Base-by-base conservation (phyloP, 208 protist genomes). In the Leishmania turanica region DNA sequence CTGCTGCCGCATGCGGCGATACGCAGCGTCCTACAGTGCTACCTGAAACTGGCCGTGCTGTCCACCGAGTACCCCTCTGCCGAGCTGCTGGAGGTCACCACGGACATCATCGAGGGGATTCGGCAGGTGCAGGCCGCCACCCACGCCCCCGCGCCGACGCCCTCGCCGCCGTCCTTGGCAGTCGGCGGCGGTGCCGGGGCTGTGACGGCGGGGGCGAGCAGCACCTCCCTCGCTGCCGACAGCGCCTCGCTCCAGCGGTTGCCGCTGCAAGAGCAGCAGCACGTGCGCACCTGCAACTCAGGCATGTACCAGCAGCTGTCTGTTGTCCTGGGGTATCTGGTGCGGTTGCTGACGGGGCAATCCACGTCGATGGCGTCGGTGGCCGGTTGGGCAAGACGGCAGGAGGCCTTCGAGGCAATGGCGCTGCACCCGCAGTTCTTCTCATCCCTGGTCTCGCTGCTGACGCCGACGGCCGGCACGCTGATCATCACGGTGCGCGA, bases 271-370 rank as follows among this genome's bases (percentile, higher is more conserved):
- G 94, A 93, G 84, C 94, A 96, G 78, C 94, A 96, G 79, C 92
- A 95, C 83, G 88, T 95, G 24, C 91, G 91, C 60, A 91, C 85
- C 62, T 97, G 92, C 86, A 90, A 91, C 72, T 87, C 88, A 1
- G 91, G 90, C 68, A 97, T 97, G 94, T 95, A 96, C 83, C 90
- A 96, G 80, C 92, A 97, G 82, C 92, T 96, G 62, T 85, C 91
- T 24, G 76, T 87, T 40, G 91, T 94, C 34, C 87, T 97, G 24
- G 77, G 84, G 45, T 84, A 89, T 85, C 93, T 93, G 84, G 78
- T 96, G 75, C 86, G 83, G 68, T 85, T 80, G 45, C 75, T 94
- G 42, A 84, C 85, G n/a, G 75, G 84, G 19, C 71, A 78, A 58
- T 21, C 81, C 5, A 47, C 31, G 17, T 60, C 66, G 21, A 51